Evolutionary conservation across 1,139 yeast species (phyloP).

Genomic region (Diutina catenulata): DNA sequence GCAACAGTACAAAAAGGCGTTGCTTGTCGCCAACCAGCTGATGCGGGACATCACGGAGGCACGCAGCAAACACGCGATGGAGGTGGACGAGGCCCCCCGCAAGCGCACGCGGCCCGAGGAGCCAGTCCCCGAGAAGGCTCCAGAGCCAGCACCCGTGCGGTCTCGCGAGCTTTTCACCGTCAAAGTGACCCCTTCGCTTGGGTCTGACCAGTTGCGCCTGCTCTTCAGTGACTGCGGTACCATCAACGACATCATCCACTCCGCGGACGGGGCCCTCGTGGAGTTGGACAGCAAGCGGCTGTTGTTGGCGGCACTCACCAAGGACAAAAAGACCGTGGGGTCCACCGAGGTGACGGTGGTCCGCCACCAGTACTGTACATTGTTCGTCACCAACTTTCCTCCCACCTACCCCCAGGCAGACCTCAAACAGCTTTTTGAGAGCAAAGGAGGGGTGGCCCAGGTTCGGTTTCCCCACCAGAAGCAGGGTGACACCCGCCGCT

Average conservation of each 20-base stretch:
- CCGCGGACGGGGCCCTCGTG: neutral
- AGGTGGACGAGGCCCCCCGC: neutral
- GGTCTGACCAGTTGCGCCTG: neutral
- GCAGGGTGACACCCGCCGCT: neutral
- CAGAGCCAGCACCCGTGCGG: neutral
- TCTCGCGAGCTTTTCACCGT: neutral
- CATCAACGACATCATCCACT: neutral
- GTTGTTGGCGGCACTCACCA: neutral
- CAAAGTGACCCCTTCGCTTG: neutral
- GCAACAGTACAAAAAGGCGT: neutral
- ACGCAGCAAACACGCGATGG: neutral
- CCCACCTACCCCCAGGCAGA: neutral
- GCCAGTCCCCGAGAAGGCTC: neutral
- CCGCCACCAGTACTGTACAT: neutral
- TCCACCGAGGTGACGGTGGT: neutral
- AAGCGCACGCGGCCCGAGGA: neutral
- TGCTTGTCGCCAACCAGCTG: neutral
- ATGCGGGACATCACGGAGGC: neutral
- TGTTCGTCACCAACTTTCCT: neutral
- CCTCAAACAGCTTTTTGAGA: neutral
- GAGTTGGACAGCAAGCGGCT: neutral
- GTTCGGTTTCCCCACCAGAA: neutral
- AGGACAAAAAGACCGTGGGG: neutral
- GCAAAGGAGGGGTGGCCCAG: neutral
- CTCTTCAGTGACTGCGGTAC: neutral